Conservation (phyloP, 139 green algal genomes). For the Pleodorina starrii region DNA sequence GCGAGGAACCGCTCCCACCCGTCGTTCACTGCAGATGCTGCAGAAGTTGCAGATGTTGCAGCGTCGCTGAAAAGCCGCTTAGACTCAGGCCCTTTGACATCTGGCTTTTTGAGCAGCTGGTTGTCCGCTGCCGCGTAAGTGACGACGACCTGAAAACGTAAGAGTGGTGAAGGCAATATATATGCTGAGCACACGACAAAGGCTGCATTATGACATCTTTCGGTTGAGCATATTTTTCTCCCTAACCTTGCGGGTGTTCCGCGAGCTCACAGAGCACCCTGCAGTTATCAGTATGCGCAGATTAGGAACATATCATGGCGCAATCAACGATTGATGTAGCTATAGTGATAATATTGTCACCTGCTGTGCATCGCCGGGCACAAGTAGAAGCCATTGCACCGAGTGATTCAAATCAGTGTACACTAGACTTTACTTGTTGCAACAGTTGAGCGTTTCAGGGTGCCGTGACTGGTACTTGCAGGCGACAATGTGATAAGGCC, state of each 20-base stretch:
- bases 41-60: neutral
- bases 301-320: too few species aligned
- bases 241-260: neutral
- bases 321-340: too few species aligned
- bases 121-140: constrained; percentile 31
- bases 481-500: too few species aligned
- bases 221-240: neutral
- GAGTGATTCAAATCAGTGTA: too few species aligned
- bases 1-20: neutral
- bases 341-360: too few species aligned
- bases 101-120: constrained; percentile 60
- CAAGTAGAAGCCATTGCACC: too few species aligned
- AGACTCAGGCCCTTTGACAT: constrained; percentile 50
- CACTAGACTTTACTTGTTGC: too few species aligned
- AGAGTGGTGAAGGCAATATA: too few species aligned
- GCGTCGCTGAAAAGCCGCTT: constrained; percentile 53
- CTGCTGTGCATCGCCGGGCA: too few species aligned
- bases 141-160: constrained; percentile 28
- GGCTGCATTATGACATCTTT: neutral
- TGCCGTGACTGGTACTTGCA: too few species aligned
- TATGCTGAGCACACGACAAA: neutral
- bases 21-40: neutral
- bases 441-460: too few species aligned
- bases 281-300: too few species aligned
- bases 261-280: neutral